Percentiles rank a stretch among this genome's conserved stretches.
phyloP scores from a whole-genome alignment of 441 rosid species.

The Mallotus repandus region DNA sequence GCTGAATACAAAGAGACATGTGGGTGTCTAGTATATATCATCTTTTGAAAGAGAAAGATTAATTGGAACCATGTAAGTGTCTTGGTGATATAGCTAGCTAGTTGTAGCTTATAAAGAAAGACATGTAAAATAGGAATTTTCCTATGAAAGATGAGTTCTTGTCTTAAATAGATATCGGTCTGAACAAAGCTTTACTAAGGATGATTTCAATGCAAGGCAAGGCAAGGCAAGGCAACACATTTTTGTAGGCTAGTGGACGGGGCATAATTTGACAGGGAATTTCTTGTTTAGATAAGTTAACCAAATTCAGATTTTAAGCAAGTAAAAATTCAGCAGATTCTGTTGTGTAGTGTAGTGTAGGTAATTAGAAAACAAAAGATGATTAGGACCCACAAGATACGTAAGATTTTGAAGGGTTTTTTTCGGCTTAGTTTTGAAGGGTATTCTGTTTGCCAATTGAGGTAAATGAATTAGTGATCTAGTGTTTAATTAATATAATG shows the following conservation, averaged over 20 bases:
- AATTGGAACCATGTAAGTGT: not conserved
- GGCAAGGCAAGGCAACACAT: constrained; percentile 28
- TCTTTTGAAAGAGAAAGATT: constrained; percentile 14
- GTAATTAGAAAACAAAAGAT: not conserved
- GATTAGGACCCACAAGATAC: constrained; percentile 1
- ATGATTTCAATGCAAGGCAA: constrained; percentile 34
- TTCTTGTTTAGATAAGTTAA: not conserved
- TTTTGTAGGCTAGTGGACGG: constrained; percentile 25
- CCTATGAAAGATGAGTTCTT: constrained; percentile 16
- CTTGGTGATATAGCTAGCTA: not conserved
- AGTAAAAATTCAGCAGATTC: constrained; percentile 15
- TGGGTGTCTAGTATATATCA: constrained; percentile 8
- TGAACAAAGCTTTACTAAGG: constrained; percentile 29
- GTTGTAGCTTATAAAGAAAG: not conserved
- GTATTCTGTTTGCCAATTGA: no score
- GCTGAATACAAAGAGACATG: not conserved
- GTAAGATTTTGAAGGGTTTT: not conserved
- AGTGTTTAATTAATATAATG: no score
- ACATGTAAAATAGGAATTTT: constrained; percentile 17
- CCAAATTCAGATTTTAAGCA: not conserved
- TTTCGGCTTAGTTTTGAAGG: not conserved
- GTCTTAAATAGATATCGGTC: constrained; percentile 31
- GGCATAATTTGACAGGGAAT: not conserved
- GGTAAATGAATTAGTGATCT: no score
- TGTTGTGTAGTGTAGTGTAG: not conserved